Percentiles rank a stretch among this genome's conserved stretches.
phyloP scores from a whole-genome alignment of 2,329 filamentous ascomycete genomes.

The Podosphaera fusca region DNA sequence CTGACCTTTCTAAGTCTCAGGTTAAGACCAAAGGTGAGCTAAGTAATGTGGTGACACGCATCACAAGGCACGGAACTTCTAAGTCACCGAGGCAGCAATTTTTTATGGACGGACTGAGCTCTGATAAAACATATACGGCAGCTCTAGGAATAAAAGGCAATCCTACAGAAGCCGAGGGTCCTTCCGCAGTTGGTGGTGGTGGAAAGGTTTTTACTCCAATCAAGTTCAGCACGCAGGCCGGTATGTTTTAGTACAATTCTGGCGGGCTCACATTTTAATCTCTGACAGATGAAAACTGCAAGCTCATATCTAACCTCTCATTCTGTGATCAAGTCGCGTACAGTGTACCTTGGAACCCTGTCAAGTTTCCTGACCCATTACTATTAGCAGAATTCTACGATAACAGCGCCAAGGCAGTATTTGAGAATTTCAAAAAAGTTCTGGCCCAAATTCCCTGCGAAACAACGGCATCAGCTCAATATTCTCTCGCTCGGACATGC shows the following conservation, averaged over 20 bases:
- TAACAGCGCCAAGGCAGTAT: conserved; percentile 42
- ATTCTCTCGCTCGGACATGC: conserved; percentile 62
- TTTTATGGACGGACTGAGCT: conserved; percentile 52
- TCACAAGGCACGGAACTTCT: conserved; percentile 44
- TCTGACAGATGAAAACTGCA: conserved; percentile 49
- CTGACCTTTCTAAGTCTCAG: conserved; percentile 23
- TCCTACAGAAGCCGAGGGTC: conserved; percentile 27
- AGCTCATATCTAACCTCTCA: conserved; percentile 62
- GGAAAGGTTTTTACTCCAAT: conserved; percentile 51
- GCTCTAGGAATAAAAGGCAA: conserved; percentile 42
- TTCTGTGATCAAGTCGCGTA: conserved; percentile 83
- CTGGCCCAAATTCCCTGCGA: conserved; percentile 74
- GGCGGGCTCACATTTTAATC: background rate
- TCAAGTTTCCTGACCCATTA: conserved; percentile 32
- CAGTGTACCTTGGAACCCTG: conserved; percentile 62
- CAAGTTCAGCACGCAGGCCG: conserved; percentile 54
- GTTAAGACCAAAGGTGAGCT: conserved; percentile 27
- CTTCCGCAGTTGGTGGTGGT: conserved; percentile 48
- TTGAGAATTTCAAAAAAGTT: conserved; percentile 56
- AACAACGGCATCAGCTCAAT: conserved; percentile 45
- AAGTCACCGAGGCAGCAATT: conserved; percentile 69
- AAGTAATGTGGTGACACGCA: conserved; percentile 29
- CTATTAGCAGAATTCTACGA: conserved; percentile 57
- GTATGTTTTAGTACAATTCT: conserved; percentile 23
- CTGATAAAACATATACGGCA: conserved; percentile 46